These are phyloP conservation scores for Dryas alaskensis DNA, from an alignment of 306 rosid species.

Conservation along the genomic window DNA sequence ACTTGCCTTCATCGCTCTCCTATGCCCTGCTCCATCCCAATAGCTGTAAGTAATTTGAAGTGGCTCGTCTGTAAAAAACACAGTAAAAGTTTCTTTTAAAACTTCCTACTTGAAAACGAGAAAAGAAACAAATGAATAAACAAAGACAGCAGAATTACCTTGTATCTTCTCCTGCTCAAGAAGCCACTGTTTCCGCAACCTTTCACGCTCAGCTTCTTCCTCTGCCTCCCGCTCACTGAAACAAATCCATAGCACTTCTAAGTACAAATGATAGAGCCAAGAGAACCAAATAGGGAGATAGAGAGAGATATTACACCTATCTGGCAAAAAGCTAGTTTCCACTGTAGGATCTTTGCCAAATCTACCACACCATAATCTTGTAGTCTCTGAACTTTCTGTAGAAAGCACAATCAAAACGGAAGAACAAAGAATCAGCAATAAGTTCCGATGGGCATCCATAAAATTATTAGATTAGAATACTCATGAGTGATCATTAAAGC, in stretches of 20 bases:
- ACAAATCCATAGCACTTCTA: conserved; percentile 72
- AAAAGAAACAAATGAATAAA: neutral
- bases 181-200: conserved; percentile 73
- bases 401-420: conserved; percentile 7
- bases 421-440: conserved; percentile 5
- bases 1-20: conserved; percentile 81
- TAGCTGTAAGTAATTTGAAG: conserved; percentile 94
- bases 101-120: neutral
- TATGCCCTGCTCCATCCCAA: conserved; percentile 99
- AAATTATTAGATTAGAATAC: neutral
- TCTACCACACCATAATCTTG: conserved; percentile 44
- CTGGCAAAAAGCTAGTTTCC: conserved; percentile 96
- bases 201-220: conserved; percentile 98
- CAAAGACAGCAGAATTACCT: conserved; percentile 43
- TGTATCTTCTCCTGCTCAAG: conserved; percentile 82
- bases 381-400: conserved; percentile 46
- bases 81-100: neutral
- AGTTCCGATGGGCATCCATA: conserved; percentile 5
- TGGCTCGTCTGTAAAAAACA: conserved; percentile 65
- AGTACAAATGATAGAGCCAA: conserved; percentile 55
- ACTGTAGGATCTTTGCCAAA: conserved; percentile 97
- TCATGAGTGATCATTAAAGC: neutral
- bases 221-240: conserved; percentile 99
- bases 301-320: conserved; percentile 59
- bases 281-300: conserved; percentile 11